phyloP scores from a whole-genome alignment of 257 asterid genomes.

The Lavandula angustifolia region DNA sequence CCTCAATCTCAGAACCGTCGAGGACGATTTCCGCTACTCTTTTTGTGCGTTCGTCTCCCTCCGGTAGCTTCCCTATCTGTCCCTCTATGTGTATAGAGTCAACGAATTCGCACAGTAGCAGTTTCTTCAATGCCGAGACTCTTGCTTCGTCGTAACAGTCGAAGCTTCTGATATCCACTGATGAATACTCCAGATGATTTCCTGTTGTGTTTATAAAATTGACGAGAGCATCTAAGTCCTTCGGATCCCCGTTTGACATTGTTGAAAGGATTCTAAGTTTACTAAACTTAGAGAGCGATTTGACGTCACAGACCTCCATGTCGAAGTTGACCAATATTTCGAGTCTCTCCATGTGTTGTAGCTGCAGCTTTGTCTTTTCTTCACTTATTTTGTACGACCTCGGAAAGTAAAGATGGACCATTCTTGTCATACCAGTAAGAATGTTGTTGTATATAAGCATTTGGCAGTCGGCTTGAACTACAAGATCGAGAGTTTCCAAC shows the following conservation, averaged over 20 bases:
- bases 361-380: slow-evolving; percentile 23
- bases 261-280: slow-evolving; percentile 10
- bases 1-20: slow-evolving; percentile 14
- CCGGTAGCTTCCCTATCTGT: slow-evolving; percentile 1
- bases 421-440: background rate
- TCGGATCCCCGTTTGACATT: background rate
- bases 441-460: slow-evolving; percentile 19
- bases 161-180: slow-evolving; percentile 19
- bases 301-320: slow-evolving; percentile 1
- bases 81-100: slow-evolving; percentile 31
- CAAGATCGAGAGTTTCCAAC: slow-evolving; percentile 39
- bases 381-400: background rate
- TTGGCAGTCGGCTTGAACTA: slow-evolving; percentile 13
- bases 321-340: slow-evolving; percentile 34
- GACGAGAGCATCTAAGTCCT: slow-evolving; percentile 17
- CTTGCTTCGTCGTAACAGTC: slow-evolving; percentile 26
- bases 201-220: background rate
- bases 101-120: slow-evolving; percentile 14
- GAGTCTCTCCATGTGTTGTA: slow-evolving; percentile 25
- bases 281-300: slow-evolving; percentile 10
- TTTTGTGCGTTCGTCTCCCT: background rate
- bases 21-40: slow-evolving; percentile 29
- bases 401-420: slow-evolving; percentile 39
- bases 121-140: background rate
- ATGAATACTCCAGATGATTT: background rate